Base-by-base conservation (phyloP, 2,329 filamentous ascomycete genomes). In the Cladosporium sp. region DNA sequence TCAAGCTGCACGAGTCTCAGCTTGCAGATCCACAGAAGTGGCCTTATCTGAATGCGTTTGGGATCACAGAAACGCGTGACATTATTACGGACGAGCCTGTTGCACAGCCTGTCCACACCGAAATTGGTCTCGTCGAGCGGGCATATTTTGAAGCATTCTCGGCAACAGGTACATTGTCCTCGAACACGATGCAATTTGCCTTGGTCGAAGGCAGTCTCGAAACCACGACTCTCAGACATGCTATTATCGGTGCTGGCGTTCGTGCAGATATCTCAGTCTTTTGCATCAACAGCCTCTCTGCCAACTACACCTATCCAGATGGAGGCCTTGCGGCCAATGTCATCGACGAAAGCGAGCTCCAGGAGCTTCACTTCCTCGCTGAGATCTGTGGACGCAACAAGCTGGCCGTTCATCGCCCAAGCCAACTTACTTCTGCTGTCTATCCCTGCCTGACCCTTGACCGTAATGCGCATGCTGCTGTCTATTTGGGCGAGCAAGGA, bases 401-500 rank as follows among this genome's bases (percentile, higher is more conserved):
- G 20, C 63, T 75, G 9, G 64, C 66, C 2, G 70, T 74, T 5
- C 51, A 69, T 20, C 65, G 63, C 7, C 73, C 72, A 0, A 62
- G 65, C 5, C 59, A 64, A 17, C 62, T 74, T 4, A 63, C 65
- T 5, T 71, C 67, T 12, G 65, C 67, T 9, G 67, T 69, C 0
- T 61, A 67, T 7, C 72, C 72, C 20, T 68, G 66, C 30, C 59
- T 76, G 34, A 75, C 73, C 1, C 65, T 75, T 17, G 73, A 74
- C 49, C 61, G 68, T 11, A 37, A 68, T 7, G 72, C 71, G 3
- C 63, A 70, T 25, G 57, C 74, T 11, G 71, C 72, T 8, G 73
- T 73, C 9, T 75, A 74, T 52, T 64, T 69, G n/a, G 74, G 73
- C 1, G 65, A 71, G 25, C 62, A 69, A 58, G 65, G 61, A 3